Percentiles rank a stretch among this genome's conserved stretches.
Evolutionary conservation across 2,329 filamentous ascomycete genomes (phyloP).

Genomic region (Dothistroma pini): DNA sequence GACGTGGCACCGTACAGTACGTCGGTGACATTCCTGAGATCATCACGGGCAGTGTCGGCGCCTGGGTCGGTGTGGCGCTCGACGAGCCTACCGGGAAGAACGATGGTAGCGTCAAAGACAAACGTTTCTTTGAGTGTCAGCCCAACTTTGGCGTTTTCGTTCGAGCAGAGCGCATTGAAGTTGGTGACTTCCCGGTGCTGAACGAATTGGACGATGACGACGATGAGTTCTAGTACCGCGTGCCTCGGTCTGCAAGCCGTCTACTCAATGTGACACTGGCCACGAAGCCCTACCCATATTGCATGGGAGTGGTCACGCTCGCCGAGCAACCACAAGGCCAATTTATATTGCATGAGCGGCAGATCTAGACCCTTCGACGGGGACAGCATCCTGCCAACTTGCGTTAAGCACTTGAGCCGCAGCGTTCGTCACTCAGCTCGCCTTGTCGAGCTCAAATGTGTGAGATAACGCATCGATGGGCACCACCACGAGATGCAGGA

Average conservation of each 20-base stretch:
- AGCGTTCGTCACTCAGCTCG: not conserved
- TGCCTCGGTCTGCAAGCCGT: not conserved
- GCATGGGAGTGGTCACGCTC: not conserved
- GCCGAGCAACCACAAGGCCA: not conserved
- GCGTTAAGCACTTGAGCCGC: not conserved
- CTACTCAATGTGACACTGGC: not conserved
- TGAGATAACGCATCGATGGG: not conserved
- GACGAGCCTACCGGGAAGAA: slow-evolving; percentile 83
- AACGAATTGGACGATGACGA: slow-evolving; percentile 73
- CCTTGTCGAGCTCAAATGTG: not conserved
- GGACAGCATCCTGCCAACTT: not conserved
- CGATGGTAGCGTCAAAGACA: slow-evolving; percentile 65
- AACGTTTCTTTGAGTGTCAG: slow-evolving; percentile 66
- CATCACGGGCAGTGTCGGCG: slow-evolving; percentile 57
- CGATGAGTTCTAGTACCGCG: slow-evolving; percentile 55
- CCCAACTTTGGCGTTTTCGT: slow-evolving; percentile 76
- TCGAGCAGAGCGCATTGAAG: slow-evolving; percentile 71
- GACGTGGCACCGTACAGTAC: slow-evolving; percentile 67
- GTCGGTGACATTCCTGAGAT: slow-evolving; percentile 74
- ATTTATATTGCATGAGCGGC: not conserved
- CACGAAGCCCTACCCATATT: not conserved
- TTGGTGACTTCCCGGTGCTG: slow-evolving; percentile 64
- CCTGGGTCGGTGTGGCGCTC: slow-evolving; percentile 69
- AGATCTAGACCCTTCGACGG: not conserved
- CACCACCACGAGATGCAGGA: not conserved